Evolutionary conservation across 306 rosid genomes (phyloP), one percentile per base, ranked within the genome.

Genomic region (Cyclanthera cordifolia): DNA sequence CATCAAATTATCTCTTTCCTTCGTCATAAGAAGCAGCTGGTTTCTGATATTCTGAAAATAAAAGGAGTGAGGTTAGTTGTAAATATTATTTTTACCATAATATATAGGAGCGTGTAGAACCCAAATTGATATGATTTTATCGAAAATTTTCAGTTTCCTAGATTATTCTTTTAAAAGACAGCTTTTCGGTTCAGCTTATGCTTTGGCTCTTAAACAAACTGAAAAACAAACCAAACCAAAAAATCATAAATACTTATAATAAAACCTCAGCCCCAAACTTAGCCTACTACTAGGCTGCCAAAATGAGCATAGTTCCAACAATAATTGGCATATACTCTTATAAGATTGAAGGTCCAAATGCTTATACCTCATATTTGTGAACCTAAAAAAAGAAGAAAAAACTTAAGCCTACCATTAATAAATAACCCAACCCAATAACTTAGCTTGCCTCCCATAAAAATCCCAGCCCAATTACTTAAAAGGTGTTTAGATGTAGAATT

Each of bases 1-100:
- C 68, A 41, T 53, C 73, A 86, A 70, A 27, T 63, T 75, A 73
- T 91, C 90, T 83, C 83, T 82, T 79, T 85, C 97, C 67, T 72
- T 72, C 23, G 79, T 67, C 78, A 82, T 74, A 73, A 53, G 37
- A 14, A 34, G 72, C 58, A 85, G 84, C 74, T 83, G 70, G 48
- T 74, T 71, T 72, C 80, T 53, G 48, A 88, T 82, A 76, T 75
- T 76, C 93, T 85, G 87, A 34, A 15, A 73, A 32, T 55, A 48
- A 56, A 56, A 67, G 47, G 50, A 4, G 46, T 14, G 52, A 14
- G 51, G 14, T 23, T 23, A 65, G 25, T 3, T 23, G 37, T n/a
- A 61, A 15, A 53, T 30, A 76, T 15, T n/a, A 67, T 37, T 46
- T 11, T 46, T 46, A 13, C 50, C 50, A 46, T 13, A 46, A 46